These are phyloP conservation scores for Trametes polyzona DNA, from an alignment of 1,284 basidiomycete species.

Conservation along the genomic window DNA sequence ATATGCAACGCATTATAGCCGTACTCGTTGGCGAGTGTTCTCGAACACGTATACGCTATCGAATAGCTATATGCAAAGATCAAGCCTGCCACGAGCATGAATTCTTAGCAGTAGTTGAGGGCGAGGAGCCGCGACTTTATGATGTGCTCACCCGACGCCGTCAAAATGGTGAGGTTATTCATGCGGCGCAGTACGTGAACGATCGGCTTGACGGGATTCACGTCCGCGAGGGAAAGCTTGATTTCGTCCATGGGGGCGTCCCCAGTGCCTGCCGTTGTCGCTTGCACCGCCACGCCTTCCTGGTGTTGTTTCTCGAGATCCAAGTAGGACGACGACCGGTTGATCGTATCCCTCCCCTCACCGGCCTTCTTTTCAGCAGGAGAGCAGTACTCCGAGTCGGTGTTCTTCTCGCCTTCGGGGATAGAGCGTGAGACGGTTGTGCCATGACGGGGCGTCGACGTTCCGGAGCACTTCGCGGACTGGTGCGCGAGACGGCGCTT, in stretches of 20 bases:
- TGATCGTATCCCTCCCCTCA: constrained; percentile 6
- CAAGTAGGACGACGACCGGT: background rate
- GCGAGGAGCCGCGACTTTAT: background rate
- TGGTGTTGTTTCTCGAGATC: constrained; percentile 23
- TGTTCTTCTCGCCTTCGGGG: too few relatives aligned
- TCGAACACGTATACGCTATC: constrained; percentile 71
- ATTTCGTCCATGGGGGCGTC: constrained; percentile 40
- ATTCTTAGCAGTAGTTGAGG: background rate
- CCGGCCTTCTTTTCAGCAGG: too few relatives aligned
- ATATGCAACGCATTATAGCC: constrained; percentile 71
- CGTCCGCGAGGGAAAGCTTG: constrained; percentile 66
- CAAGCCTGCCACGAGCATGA: constrained; percentile 51
- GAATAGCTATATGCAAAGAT: constrained; percentile 75
- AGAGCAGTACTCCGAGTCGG: too few relatives aligned
- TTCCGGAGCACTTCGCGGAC: constrained; percentile 20
- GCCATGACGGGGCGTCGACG: constrained; percentile 19
- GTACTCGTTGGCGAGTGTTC: constrained; percentile 70
- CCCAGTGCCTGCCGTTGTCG: too few relatives aligned
- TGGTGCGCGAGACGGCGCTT: constrained; percentile 32
- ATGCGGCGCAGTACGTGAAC: constrained; percentile 56
- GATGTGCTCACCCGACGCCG: constrained; percentile 65
- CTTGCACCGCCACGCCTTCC: background rate
- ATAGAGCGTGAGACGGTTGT: too few relatives aligned
- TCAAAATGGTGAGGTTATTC: constrained; percentile 71
- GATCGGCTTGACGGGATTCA: constrained; percentile 74